These are phyloP conservation scores for Pichia kluyveri DNA, from an alignment of 805 yeast genomes.

Conservation along the genomic window DNA sequence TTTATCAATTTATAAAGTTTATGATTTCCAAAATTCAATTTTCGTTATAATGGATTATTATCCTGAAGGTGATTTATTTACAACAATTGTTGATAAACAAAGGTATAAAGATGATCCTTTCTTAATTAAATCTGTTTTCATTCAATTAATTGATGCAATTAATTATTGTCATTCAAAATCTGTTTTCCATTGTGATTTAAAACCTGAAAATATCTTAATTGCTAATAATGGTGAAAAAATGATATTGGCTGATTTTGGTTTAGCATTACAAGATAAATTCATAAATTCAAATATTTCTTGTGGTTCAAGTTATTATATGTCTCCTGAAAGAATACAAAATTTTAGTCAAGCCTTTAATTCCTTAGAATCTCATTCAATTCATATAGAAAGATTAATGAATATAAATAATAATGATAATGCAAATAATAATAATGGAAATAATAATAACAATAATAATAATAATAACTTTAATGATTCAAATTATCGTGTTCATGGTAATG, in stretches of 20 bases:
- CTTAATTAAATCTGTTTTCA: slow-evolving; percentile 47
- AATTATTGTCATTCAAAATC: slow-evolving; percentile 73
- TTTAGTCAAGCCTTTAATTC: slow-evolving; percentile 31
- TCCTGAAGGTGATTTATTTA: slow-evolving; percentile 79
- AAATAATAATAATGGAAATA: background rate
- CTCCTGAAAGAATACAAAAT: slow-evolving; percentile 62
- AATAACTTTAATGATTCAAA: slow-evolving; percentile 1
- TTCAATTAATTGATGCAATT: slow-evolving; percentile 77
- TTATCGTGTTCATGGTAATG: slow-evolving; percentile 20
- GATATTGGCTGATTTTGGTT: slow-evolving; percentile 80
- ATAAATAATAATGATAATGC: slow-evolving; percentile 4
- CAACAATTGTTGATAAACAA: slow-evolving; percentile 70
- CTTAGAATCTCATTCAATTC: slow-evolving; percentile 24
- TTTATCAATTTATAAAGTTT: slow-evolving; percentile 64
- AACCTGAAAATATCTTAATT: slow-evolving; percentile 88
- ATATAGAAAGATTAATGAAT: slow-evolving; percentile 19
- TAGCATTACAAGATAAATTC: slow-evolving; percentile 54
- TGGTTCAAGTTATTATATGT: slow-evolving; percentile 87
- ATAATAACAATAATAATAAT: background rate
- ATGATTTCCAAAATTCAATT: slow-evolving; percentile 48
- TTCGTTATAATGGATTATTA: slow-evolving; percentile 82
- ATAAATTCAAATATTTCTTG: slow-evolving; percentile 68
- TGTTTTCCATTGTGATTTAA: slow-evolving; percentile 89
- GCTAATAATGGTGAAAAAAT: slow-evolving; percentile 45
- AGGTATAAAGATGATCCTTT: slow-evolving; percentile 46